Percentiles rank a stretch among this genome's conserved stretches.
These are phyloP conservation scores for Curvularia verruculosa DNA, from an alignment of 2,329 filamentous ascomycete genomes.

Conservation along the genomic window DNA sequence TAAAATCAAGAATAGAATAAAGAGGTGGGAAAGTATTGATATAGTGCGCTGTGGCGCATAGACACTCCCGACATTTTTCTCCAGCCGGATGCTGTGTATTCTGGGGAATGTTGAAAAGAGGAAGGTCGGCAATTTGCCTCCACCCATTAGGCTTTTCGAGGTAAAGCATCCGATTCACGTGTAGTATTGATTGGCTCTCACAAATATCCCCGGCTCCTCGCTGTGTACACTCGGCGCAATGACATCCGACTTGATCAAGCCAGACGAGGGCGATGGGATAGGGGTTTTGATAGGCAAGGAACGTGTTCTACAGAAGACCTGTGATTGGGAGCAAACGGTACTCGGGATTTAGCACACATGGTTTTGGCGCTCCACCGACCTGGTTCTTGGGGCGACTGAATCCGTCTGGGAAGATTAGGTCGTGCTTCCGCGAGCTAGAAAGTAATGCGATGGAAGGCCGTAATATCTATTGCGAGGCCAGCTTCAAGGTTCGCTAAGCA, in stretches of 20 bases:
- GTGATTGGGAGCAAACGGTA: conserved; percentile 5
- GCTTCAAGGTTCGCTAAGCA: not conserved
- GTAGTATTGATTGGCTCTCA: conserved; percentile 31
- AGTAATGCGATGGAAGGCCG: not conserved
- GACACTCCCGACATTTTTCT: too few relatives aligned
- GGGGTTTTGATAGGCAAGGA: not conserved
- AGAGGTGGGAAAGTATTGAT: too few relatives aligned
- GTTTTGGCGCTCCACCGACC: not conserved
- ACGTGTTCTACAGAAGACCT: conserved; percentile 4
- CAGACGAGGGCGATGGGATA: conserved; percentile 6
- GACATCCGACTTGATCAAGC: conserved; percentile 2
- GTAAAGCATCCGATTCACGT: conserved; percentile 33
- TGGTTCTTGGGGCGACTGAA: not conserved
- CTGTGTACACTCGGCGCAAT: conserved; percentile 3
- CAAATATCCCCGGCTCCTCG: conserved; percentile 1
- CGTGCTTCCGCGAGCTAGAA: too few relatives aligned
- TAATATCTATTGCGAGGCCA: not conserved
- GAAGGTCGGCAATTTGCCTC: conserved; percentile 12
- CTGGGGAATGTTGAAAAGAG: too few relatives aligned
- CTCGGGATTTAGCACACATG: not conserved
- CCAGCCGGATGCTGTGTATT: too few relatives aligned
- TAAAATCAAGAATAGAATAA: too few relatives aligned
- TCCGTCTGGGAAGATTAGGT: not conserved
- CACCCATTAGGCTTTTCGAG: conserved; percentile 3
- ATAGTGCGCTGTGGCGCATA: too few relatives aligned